Evolutionary conservation across 768 basidiomycete genomes (phyloP), one percentile per base, ranked within the genome.

Genomic region (Suillus brevipes): DNA sequence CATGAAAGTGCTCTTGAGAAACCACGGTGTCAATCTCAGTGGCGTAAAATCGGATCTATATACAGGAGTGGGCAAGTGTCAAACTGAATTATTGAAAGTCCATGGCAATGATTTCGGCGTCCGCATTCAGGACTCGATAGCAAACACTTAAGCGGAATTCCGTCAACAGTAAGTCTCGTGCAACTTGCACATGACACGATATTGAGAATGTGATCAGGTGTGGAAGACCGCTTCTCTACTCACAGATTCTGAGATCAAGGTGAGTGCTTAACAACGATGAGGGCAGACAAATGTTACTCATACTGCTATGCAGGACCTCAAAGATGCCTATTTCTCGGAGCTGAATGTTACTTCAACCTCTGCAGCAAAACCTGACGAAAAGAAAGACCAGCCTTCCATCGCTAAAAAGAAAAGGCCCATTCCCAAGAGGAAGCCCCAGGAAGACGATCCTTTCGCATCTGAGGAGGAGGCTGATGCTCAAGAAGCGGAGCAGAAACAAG

Each of bases 11-110:
- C 78, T 92, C 12, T 70, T 92, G 52, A 78, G 87, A 63, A 80
- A 86, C 60, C 90, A 91, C 73, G 89, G 90, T 0, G 71, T 86
- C 58, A 86, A 81, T 69, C 80, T 90, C 10, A 84, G 80, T 67
- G 89, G 89, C 9, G 90, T 91, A 16, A 92, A 92, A 70, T 85
- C 88, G 6, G 79, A 91, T 71, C 69, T 92, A 55, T 91, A 91
- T 69, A 90, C 90, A 3, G 52, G 66, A 0, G 83, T 89, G 65
- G 87, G 88, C 87, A 70, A 45, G 74, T 65, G 12, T 36, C 23
- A 63, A 18, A 10, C 18, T 52, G 40, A 37, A 8, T 20, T 28
- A 31, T 38, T 50, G 20, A 28, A n/a, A 52, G 20, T 53, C 31
- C 53, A 38, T 6, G 36, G 49, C 5, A 23, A 38, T 66, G 12